A percentile compares a stretch with the other conserved stretches of the same genome.
phyloP scores from a whole-genome alignment of 2,329 filamentous ascomycete genomes.

The Penicillium janthinellum region DNA sequence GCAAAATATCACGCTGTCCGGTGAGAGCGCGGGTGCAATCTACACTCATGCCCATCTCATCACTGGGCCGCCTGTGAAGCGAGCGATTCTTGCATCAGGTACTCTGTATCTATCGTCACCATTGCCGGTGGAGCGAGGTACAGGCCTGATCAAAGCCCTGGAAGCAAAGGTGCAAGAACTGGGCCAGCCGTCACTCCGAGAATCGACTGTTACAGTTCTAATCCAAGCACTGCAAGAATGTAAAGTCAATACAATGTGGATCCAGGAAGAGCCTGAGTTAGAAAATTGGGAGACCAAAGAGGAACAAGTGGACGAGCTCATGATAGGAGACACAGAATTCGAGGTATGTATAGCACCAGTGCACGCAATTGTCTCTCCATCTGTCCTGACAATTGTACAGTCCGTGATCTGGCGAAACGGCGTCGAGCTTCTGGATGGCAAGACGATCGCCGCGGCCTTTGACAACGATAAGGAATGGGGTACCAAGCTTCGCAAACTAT shows the following conservation, averaged over 20 bases:
- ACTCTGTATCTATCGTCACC: conserved; percentile 49
- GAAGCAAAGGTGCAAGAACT: conserved; percentile 32
- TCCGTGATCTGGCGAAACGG: conserved; percentile 51
- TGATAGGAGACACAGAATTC: conserved; percentile 50
- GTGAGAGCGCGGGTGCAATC: conserved; percentile 52
- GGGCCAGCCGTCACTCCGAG: conserved; percentile 31
- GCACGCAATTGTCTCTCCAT: neutral
- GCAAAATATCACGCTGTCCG: conserved; percentile 46
- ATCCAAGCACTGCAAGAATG: conserved; percentile 39
- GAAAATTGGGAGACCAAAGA: conserved; percentile 40
- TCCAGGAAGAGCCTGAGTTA: conserved; percentile 43
- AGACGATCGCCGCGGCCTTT: conserved; percentile 40
- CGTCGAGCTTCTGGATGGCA: conserved; percentile 39
- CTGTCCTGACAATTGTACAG: conserved; percentile 26
- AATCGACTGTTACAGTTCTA: conserved; percentile 34
- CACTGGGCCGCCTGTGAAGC: conserved; percentile 34
- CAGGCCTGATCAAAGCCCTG: conserved; percentile 33
- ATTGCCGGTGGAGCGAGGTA: conserved; percentile 38
- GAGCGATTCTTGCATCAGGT: conserved; percentile 47
- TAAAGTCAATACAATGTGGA: conserved; percentile 47
- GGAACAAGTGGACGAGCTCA: conserved; percentile 39
- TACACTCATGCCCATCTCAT: conserved; percentile 49
- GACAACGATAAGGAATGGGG: conserved; percentile 33
- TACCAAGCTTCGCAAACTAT: conserved; percentile 40
- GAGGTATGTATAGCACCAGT: conserved; percentile 34